Conservation (phyloP, 768 basidiomycete species). For the Boletales sp. region DNA sequence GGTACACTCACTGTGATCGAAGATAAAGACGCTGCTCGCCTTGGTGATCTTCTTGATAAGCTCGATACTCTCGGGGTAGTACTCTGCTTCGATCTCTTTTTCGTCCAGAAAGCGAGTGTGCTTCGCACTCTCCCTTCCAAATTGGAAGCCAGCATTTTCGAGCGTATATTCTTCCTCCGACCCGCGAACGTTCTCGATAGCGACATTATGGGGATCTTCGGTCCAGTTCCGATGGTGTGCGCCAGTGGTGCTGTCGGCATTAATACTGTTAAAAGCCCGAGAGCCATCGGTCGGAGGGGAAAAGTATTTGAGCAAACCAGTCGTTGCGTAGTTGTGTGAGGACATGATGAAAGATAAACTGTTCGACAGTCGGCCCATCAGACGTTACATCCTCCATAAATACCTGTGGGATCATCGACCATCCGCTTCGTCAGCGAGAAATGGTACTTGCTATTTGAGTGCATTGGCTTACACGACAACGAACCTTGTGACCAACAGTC, state of each 20-base stretch:
- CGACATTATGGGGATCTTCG: slow-evolving; percentile 9
- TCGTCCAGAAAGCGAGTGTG: slow-evolving; percentile 34
- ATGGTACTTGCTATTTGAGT: no score
- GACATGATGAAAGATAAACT: no score
- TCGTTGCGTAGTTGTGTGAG: no score
- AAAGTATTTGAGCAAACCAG: slow-evolving; percentile 13
- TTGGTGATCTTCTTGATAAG: slow-evolving; percentile 38
- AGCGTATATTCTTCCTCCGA: slow-evolving; percentile 30
- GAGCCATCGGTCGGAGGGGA: slow-evolving; percentile 20
- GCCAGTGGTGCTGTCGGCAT: slow-evolving; percentile 16
- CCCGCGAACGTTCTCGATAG: slow-evolving; percentile 34
- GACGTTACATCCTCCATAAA: no score
- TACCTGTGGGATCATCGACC: no score
- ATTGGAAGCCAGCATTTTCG: slow-evolving; percentile 37
- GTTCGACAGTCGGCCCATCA: no score
- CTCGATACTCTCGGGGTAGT: slow-evolving; percentile 38
- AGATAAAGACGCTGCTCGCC: slow-evolving; percentile 37
- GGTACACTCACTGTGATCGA: slow-evolving; percentile 37
- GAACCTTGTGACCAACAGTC: no score
- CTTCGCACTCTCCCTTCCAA: slow-evolving; percentile 19
- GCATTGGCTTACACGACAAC: no score
- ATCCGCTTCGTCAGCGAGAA: no score
- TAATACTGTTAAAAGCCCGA: slow-evolving; percentile 13
- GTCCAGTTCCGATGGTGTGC: slow-evolving; percentile 20
- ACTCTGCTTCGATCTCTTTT: slow-evolving; percentile 33